Evolutionary conservation across 169 alveolate genomes (phyloP).

Genomic region (Theileria parva): DNA sequence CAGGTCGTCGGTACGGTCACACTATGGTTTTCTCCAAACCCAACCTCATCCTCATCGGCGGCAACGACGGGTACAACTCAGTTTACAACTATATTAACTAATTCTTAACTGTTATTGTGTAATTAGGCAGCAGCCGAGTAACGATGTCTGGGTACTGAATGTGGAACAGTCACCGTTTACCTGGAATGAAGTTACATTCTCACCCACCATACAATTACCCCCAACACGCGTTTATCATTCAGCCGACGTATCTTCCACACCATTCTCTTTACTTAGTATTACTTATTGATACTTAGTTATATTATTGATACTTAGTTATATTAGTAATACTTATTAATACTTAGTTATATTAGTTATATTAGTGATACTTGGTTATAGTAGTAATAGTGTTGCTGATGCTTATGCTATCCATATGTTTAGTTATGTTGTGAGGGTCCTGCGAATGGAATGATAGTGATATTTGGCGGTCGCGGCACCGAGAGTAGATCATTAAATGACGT

Average conservation of each 20-base stretch:
- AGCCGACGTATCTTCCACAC: conserved; percentile 71
- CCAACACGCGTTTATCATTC: conserved; percentile 92
- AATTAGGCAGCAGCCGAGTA: conserved; percentile 77
- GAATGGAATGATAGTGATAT: conserved; percentile 97
- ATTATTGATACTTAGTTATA: too few relatives aligned
- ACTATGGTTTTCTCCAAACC: conserved; percentile 95
- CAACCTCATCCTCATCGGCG: conserved; percentile 95
- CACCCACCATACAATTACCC: conserved; percentile 84
- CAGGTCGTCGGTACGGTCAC: conserved; percentile 99
- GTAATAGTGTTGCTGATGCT: too few relatives aligned
- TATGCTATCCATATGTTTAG: too few relatives aligned
- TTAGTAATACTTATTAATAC: too few relatives aligned
- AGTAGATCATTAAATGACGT: conserved; percentile 93
- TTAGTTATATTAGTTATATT: too few relatives aligned
- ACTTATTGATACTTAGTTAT: too few relatives aligned
- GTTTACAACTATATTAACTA: background rate
- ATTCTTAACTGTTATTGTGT: background rate
- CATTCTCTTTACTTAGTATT: too few relatives aligned
- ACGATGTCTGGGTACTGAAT: conserved; percentile 96
- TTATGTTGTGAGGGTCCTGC: conserved; percentile 95
- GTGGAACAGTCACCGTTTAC: conserved; percentile 96
- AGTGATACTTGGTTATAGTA: too few relatives aligned
- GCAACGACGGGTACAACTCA: conserved; percentile 91
- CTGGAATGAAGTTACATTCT: conserved; percentile 90
- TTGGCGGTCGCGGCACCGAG: conserved; percentile 97